Base-by-base conservation (phyloP, 202 grass and related monocot genomes). In the Musa balbisiana region DNA sequence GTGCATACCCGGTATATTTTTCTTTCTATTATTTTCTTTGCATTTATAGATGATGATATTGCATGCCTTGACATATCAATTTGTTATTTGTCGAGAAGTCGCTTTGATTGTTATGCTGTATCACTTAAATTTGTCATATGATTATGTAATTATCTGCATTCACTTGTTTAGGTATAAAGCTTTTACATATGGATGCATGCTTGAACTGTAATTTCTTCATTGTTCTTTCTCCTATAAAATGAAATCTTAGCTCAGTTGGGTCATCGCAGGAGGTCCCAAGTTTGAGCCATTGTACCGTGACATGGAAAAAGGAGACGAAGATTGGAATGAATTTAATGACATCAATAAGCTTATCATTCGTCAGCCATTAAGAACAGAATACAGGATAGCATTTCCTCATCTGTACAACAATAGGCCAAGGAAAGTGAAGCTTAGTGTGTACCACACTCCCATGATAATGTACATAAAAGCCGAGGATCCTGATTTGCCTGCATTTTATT, bases 281-380 rank as follows among this genome's bases (percentile, higher is more conserved):
- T 98, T 98, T 87, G 95, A 98, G 85, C 95, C 95, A 6, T 78
- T 98, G 64, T 94, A 98, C 68, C 82, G 95, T 79, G 95, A 98
- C 74, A 98, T 98, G 95, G 95, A 98, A 74, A 98, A 92, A 80
- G 95, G 95, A 75, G 95, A 98, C 58, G 95, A 98, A 83, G 95
- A 98, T 73, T 98, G 95, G 95, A 98, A 98, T 86, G 95, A 98
- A 80, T 98, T 98, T 78, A 98, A 98, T 81, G 95, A 98, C 76
- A 94, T 98, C 65, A 98, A 98, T 79, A 98, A 98, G 53, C 91
- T 98, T 74, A 98, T 98, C 72, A 98, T 98, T 76, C 95, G 95
- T 4, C 95, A 98, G 53, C 95, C 95, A 67, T 91, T 98, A 67
- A 83, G 95, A 67, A 98, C 95, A 10, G 95, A 98, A 52, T 98